Evolutionary conservation across 345 rosid genomes (phyloP).

Genomic region (Gossypium arboreum): DNA sequence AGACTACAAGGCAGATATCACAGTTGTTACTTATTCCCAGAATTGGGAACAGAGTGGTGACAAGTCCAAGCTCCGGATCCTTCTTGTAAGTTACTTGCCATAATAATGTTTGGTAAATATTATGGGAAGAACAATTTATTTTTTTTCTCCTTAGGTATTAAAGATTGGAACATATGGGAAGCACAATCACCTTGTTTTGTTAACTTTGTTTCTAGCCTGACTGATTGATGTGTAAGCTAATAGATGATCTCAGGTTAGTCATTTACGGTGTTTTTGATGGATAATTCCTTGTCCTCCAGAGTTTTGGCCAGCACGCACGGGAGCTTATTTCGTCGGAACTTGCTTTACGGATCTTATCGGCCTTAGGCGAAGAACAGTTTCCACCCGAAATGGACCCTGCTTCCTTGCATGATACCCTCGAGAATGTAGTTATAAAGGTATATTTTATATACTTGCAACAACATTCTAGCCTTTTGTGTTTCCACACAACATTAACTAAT

Average conservation of each 20-base stretch:
- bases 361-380: constrained; percentile 84
- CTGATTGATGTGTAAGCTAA: background rate
- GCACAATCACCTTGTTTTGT: background rate
- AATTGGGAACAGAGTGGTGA: constrained; percentile 41
- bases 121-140: background rate
- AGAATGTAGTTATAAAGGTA: constrained; percentile 83
- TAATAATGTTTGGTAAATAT: background rate
- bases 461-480: constrained; percentile 8
- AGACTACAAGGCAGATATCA: constrained; percentile 67
- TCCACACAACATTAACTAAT: background rate
- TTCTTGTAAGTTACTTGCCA: constrained; percentile 66
- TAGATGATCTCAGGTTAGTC: constrained; percentile 47
- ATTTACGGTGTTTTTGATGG: constrained; percentile 82
- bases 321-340: constrained; percentile 94
- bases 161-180: background rate
- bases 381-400: constrained; percentile 40
- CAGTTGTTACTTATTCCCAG: constrained; percentile 60
- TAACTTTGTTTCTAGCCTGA: constrained; percentile 15
- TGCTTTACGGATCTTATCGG: constrained; percentile 71
- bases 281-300: constrained; percentile 99
- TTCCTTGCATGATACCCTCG: constrained; percentile 46
- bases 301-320: constrained; percentile 99
- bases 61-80: constrained; percentile 73
- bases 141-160: constrained; percentile 1
- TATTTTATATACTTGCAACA: background rate